Evolutionary conservation across 345 rosid species (phyloP).

Genomic region (Geranium brycei): DNA sequence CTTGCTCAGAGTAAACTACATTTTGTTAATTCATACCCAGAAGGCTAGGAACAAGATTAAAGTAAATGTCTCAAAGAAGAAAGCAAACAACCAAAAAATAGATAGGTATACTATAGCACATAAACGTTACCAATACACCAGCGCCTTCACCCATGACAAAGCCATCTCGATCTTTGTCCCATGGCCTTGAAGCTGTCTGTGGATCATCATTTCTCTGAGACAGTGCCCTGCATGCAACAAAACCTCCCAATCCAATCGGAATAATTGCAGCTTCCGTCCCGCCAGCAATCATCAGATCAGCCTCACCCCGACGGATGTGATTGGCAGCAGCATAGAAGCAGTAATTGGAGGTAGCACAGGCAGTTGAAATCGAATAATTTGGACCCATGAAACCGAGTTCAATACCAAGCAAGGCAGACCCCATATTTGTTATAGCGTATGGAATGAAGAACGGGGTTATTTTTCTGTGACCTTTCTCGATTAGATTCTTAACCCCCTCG

Average conservation of each 20-base stretch:
- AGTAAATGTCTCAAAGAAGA: not conserved
- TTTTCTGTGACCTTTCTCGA: constrained; percentile 81
- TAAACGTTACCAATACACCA: constrained; percentile 77
- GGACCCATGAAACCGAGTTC: constrained; percentile 99
- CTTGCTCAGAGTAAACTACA: too few relatives aligned
- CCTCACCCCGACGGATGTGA: constrained; percentile 97
- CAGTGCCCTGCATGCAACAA: constrained; percentile 91
- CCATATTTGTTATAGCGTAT: constrained; percentile 90
- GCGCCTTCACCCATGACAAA: constrained; percentile 99
- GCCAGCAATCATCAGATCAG: constrained; percentile 97
- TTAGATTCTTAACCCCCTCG: constrained; percentile 68
- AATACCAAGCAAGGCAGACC: constrained; percentile 82
- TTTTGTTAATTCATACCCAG: too few relatives aligned
- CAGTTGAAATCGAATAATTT: constrained; percentile 92
- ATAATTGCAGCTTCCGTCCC: constrained; percentile 97
- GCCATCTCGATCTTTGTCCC: constrained; percentile 93
- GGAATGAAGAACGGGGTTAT: constrained; percentile 89
- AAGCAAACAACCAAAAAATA: not conserved
- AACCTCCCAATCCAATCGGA: constrained; percentile 95
- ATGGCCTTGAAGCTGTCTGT: constrained; percentile 92
- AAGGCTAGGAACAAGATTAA: too few relatives aligned
- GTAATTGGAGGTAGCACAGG: constrained; percentile 93
- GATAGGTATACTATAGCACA: not conserved
- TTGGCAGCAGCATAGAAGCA: constrained; percentile 99
- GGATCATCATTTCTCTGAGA: constrained; percentile 99